Conservation (phyloP, 768 basidiomycete genomes). For the Favolaschia claudopus region DNA sequence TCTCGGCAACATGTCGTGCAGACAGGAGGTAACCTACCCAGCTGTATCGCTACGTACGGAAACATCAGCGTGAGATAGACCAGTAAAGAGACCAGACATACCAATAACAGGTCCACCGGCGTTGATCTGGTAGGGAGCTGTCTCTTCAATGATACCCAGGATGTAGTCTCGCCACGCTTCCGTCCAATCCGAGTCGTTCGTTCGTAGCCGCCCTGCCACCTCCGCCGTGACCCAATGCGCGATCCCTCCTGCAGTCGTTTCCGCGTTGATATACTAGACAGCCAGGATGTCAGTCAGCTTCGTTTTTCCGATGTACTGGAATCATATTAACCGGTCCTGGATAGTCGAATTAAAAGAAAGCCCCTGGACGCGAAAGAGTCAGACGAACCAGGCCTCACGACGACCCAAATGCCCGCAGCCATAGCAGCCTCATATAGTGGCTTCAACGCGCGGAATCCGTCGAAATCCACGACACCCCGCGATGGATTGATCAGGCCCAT, state of each 20-base stretch:
- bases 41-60: conserved; percentile 13
- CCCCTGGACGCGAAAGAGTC: neutral
- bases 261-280: conserved; percentile 75
- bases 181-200: conserved; percentile 75
- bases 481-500: conserved; percentile 83
- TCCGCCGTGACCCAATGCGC: conserved; percentile 75
- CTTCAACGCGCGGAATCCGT: conserved; percentile 71
- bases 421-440: conserved; percentile 80
- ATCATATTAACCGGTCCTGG: conserved; percentile 48
- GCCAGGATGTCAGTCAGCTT: neutral
- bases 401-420: conserved; percentile 77
- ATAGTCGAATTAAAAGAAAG: neutral
- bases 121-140: conserved; percentile 71
- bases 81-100: conserved; percentile 47
- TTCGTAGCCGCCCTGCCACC: conserved; percentile 71
- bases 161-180: conserved; percentile 80
- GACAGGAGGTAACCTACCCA: neutral
- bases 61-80: conserved; percentile 25
- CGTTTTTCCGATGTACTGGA: neutral
- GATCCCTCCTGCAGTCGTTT: conserved; percentile 80
- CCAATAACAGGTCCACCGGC: conserved; percentile 82
- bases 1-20: neutral
- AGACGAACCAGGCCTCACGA: conserved; percentile 74
- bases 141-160: conserved; percentile 65
- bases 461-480: conserved; percentile 75